These are phyloP conservation scores for Podospora conica DNA, from an alignment of 495 filamentous ascomycete genomes.

Conservation along the genomic window DNA sequence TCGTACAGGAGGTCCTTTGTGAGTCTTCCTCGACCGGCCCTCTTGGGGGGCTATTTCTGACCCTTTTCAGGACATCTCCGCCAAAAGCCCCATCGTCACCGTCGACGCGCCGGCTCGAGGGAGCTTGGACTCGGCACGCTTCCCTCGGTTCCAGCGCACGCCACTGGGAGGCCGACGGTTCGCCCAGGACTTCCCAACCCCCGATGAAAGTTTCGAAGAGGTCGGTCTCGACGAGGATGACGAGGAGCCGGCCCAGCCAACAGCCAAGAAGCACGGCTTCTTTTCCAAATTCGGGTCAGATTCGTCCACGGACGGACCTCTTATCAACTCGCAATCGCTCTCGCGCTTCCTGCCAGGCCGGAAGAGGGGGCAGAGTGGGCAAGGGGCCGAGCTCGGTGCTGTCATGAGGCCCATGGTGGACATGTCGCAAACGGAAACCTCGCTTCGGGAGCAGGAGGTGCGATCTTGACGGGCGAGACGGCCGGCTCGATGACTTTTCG, in stretches of 20 bases:
- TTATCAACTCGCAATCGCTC: conserved; percentile 28
- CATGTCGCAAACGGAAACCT: conserved; percentile 26
- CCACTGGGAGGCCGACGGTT: conserved; percentile 46
- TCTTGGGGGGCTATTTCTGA: neutral
- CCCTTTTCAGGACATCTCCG: conserved; percentile 75
- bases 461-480: conserved; percentile 21
- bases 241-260: conserved; percentile 33
- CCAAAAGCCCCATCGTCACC: conserved; percentile 68
- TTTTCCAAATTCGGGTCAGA: conserved; percentile 78
- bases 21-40: conserved; percentile 30
- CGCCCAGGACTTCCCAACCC: conserved; percentile 50
- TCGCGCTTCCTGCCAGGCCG: conserved; percentile 65
- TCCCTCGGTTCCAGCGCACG: conserved; percentile 51
- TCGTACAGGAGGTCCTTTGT: conserved; percentile 96
- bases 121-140: conserved; percentile 68
- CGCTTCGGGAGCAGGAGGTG: conserved; percentile 31
- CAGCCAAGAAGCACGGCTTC: conserved; percentile 70
- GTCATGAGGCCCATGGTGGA: conserved; percentile 34
- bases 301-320: neutral
- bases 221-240: conserved; percentile 71
- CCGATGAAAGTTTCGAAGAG: conserved; percentile 74
- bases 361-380: conserved; percentile 68
- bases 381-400: conserved; percentile 59
- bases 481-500: neutral
- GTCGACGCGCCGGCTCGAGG: conserved; percentile 58